Base-by-base conservation (phyloP, 1,284 basidiomycete species). In the Cryptococcus maquisensis region DNA sequence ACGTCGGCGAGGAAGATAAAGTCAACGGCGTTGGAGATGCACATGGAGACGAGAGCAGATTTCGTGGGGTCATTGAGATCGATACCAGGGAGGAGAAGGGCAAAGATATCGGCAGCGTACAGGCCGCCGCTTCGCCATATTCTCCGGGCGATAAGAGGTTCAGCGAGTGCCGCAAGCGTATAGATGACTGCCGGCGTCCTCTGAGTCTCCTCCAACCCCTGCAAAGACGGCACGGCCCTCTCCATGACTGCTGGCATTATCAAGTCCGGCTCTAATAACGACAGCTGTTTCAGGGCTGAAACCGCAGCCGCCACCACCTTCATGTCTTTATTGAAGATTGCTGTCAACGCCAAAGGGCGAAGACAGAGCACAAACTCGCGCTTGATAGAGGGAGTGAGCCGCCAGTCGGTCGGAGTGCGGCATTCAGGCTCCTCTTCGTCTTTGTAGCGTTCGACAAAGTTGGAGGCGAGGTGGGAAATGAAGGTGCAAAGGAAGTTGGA, bases 191-290 rank as follows among this genome's bases (percentile, higher is more conserved):
- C 88, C 1, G 90, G 90, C 3, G 93, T 95, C 28, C 93, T 81
- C 72, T 95, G 90, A 0, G 93, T 96, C 79, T 97, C 93, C 62
- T 93, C 91, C n/a, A 96, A 83, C 16, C 86, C 86, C 72, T 98
- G 94, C 15, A 98, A 79, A 0, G 93, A 93, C 45, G 87, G 83
- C 61, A 94, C 93, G 4, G 92, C 89, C 28, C 94, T 84, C 67
- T 98, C 93, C 39, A 99, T 81, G 8, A 98, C 81, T 36, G 93
- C 87, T 0, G 95, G 94, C 84, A 98, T 87, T 63, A 98, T 83
- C 41, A 97, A 78, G 23, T 83, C 81, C 0, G 95, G 92, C 67
- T 96, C 91, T 4, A 98, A 81, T 52, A 88, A 78, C 55, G 83
- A 83, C 81, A 91, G 56, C 20, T 73, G 70, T 44, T 70, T 73